A percentile compares a stretch with the other conserved stretches of the same genome.
Evolutionary conservation across 1,284 basidiomycete species (phyloP).

Genomic region (Filobasidium uniguttulatum): DNA sequence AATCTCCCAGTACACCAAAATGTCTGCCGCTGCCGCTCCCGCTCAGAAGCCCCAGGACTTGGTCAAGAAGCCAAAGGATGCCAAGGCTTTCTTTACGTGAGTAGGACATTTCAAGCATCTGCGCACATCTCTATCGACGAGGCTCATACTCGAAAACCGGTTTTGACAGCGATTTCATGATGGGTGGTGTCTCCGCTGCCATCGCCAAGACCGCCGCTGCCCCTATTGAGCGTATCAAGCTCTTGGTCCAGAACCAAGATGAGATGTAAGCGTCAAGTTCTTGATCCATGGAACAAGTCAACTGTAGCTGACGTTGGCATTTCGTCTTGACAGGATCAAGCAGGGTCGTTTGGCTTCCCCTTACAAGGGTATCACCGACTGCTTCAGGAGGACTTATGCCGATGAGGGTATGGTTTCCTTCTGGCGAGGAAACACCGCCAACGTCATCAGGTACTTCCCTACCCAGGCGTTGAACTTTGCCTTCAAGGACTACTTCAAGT

Average conservation of each 20-base stretch:
- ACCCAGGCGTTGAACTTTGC: slow-evolving; percentile 37
- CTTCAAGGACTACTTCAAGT: slow-evolving; percentile 40
- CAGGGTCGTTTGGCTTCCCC: slow-evolving; percentile 81
- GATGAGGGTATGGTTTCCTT: slow-evolving; percentile 40
- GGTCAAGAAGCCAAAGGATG: slow-evolving; percentile 36
- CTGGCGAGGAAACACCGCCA: slow-evolving; percentile 44
- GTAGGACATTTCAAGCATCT: neutral
- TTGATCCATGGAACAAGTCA: too few species aligned
- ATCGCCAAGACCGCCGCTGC: slow-evolving; percentile 96
- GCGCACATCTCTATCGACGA: neutral
- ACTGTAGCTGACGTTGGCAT: slow-evolving; percentile 5
- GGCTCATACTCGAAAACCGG: neutral
- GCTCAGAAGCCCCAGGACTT: slow-evolving; percentile 16
- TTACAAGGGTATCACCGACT: slow-evolving; percentile 59
- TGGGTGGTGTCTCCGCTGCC: slow-evolving; percentile 45
- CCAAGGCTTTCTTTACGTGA: slow-evolving; percentile 32
- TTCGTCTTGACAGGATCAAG: slow-evolving; percentile 54
- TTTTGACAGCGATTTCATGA: slow-evolving; percentile 30
- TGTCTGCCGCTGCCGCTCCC: slow-evolving; percentile 21
- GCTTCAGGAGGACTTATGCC: slow-evolving; percentile 38
- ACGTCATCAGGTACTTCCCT: slow-evolving; percentile 45
- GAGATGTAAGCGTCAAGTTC: slow-evolving; percentile 39
- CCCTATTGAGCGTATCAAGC: slow-evolving; percentile 95
- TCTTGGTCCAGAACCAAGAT: slow-evolving; percentile 89
- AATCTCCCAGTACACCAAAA: slow-evolving; percentile 22